Conservation (phyloP, 805 yeast genomes). For the Dipodascus albidus region DNA sequence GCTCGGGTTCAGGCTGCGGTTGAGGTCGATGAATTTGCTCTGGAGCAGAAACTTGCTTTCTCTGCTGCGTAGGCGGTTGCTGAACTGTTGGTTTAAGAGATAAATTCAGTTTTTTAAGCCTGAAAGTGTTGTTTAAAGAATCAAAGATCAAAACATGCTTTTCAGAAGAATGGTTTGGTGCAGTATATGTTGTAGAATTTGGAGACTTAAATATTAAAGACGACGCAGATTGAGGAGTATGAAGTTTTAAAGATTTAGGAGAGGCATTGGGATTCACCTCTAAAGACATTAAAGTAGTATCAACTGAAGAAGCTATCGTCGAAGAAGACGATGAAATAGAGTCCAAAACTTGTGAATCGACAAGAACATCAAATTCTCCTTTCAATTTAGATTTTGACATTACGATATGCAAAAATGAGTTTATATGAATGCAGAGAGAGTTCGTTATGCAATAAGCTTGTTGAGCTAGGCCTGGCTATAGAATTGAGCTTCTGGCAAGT, state of each 20-base stretch:
- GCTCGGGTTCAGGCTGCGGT: neutral
- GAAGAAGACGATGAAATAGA: neutral
- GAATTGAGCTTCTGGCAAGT: no score
- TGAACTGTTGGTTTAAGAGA: neutral
- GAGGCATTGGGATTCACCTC: neutral
- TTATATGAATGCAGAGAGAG: no score
- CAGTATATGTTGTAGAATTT: neutral
- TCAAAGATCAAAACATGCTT: neutral
- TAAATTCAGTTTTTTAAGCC: neutral
- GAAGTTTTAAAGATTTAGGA: neutral
- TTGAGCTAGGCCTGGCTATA: no score
- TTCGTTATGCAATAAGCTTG: no score
- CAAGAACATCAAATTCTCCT: neutral
- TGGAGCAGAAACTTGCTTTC: neutral
- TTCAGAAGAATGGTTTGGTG: neutral
- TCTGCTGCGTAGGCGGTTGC: neutral
- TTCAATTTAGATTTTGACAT: neutral
- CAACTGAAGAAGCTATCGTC: neutral
- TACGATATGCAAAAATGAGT: neutral
- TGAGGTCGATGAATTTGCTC: neutral
- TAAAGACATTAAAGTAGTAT: neutral
- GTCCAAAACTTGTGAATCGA: neutral
- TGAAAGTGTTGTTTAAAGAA: neutral
- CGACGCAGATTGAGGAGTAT: neutral
- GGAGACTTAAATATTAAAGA: neutral